Conservation (phyloP, 148 eudicot genomes). For the Rhododendron mucronatum region DNA sequence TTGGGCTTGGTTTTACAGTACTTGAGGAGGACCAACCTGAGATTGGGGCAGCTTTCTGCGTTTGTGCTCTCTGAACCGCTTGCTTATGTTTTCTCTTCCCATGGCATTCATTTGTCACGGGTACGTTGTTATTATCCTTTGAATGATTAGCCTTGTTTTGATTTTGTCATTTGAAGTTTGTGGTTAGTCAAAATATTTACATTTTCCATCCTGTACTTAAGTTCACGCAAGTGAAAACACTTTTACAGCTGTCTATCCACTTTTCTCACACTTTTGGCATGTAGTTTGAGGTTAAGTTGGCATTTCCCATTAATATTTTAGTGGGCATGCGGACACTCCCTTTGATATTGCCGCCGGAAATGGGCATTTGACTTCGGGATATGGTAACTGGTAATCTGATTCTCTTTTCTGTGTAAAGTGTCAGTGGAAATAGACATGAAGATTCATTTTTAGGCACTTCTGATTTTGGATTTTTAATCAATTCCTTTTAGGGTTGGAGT, state of each 20-base stretch:
- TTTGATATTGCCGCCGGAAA: not conserved
- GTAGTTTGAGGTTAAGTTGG: not conserved
- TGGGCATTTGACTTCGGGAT: not conserved
- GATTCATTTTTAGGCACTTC: not conserved
- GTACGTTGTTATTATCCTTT: slow-evolving; percentile 22
- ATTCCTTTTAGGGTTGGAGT: not conserved
- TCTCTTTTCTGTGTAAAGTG: not conserved
- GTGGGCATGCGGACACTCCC: not conserved
- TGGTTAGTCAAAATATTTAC: not conserved
- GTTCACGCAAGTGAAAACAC: not conserved
- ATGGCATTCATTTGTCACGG: slow-evolving; percentile 45
- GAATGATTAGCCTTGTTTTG: not conserved
- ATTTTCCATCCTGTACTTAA: not conserved
- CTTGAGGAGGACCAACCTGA: slow-evolving; percentile 29
- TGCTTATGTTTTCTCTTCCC: slow-evolving; percentile 34
- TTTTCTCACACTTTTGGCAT: not conserved
- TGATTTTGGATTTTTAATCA: not conserved
- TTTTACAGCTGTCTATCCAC: not conserved
- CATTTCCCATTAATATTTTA: not conserved
- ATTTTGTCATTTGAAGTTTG: not conserved
- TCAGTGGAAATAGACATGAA: not conserved
- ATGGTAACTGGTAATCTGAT: not conserved
- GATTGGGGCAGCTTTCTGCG: slow-evolving; percentile 24
- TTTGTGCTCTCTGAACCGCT: slow-evolving; percentile 37
- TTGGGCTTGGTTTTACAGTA: slow-evolving; percentile 42